Percentiles rank a stretch among this genome's conserved stretches.
phyloP scores from a whole-genome alignment of 495 filamentous ascomycete species.

The Amniculicola lignicola region DNA sequence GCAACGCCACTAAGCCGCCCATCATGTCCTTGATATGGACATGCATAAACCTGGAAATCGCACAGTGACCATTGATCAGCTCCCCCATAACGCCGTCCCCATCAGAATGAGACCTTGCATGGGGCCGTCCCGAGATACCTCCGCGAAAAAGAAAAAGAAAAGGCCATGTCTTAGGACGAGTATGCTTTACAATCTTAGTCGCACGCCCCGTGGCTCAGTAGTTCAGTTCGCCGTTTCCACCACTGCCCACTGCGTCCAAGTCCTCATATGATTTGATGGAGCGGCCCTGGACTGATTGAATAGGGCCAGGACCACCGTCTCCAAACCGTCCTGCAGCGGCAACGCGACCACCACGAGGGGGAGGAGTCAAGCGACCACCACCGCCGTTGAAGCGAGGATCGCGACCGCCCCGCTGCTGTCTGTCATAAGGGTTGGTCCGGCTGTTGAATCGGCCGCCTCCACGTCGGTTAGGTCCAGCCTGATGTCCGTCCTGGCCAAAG shows the following conservation, averaged over 20 bases:
- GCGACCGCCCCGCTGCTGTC: conserved; percentile 43
- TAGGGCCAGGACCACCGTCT: conserved; percentile 61
- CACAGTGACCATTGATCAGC: no score
- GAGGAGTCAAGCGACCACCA: conserved; percentile 44
- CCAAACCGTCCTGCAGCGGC: conserved; percentile 42
- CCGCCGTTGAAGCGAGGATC: conserved; percentile 40
- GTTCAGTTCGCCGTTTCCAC: conserved; percentile 59
- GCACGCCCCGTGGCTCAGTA: no score
- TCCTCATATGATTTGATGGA: conserved; percentile 96
- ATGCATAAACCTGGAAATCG: no score
- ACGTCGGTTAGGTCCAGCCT: conserved; percentile 60
- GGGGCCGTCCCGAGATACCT: no score
- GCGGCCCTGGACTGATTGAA: conserved; percentile 82
- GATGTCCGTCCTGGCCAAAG: conserved; percentile 46
- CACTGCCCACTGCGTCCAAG: conserved; percentile 69
- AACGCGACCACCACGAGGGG: conserved; percentile 44
- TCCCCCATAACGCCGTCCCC: no score
- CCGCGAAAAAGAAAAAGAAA: no score
- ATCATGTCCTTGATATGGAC: no score
- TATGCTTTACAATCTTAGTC: no score
- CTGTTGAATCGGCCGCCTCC: conserved; percentile 49
- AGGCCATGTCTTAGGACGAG: no score
- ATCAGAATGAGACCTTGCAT: no score
- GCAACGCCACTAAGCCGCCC: no score
- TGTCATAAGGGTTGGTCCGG: conserved; percentile 58